phyloP scores from a whole-genome alignment of 179 eudicot species.

The Nepenthes alata region DNA sequence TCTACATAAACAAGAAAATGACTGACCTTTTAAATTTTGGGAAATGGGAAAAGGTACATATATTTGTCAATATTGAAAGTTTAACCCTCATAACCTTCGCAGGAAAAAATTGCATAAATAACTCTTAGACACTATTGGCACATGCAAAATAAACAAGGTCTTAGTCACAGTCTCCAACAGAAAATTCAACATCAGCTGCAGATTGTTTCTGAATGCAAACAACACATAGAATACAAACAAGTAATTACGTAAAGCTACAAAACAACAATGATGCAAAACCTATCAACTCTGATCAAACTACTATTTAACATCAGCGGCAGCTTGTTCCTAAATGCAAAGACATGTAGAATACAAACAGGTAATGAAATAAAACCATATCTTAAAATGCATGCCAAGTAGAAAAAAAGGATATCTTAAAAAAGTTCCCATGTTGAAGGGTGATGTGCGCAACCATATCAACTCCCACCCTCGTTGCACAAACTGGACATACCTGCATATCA shows the following conservation, averaged over 20 bases:
- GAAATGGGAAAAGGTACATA: too few species aligned
- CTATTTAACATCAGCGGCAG: neutral
- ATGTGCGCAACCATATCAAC: constrained; percentile 42
- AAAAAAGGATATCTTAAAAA: constrained; percentile 39
- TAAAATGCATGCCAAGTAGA: neutral
- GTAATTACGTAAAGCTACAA: too few species aligned
- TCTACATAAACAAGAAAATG: too few species aligned
- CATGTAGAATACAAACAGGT: neutral
- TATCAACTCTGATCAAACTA: neutral
- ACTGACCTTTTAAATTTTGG: too few species aligned
- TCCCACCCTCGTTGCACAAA: constrained; percentile 37
- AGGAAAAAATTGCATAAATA: neutral
- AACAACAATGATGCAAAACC: neutral
- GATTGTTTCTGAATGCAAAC: too few species aligned
- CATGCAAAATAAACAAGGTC: too few species aligned
- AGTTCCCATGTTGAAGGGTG: constrained; percentile 35
- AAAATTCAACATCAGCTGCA: too few species aligned
- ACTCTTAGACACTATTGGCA: neutral
- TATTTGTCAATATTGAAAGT: neutral
- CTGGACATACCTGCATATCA: constrained; percentile 37
- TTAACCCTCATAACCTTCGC: neutral
- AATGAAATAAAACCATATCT: neutral
- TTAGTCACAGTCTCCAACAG: too few species aligned
- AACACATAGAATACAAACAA: too few species aligned
- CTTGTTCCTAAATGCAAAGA: neutral